Base-by-base conservation (phyloP, 768 basidiomycete genomes). In the Panaeolus cyanescens region DNA sequence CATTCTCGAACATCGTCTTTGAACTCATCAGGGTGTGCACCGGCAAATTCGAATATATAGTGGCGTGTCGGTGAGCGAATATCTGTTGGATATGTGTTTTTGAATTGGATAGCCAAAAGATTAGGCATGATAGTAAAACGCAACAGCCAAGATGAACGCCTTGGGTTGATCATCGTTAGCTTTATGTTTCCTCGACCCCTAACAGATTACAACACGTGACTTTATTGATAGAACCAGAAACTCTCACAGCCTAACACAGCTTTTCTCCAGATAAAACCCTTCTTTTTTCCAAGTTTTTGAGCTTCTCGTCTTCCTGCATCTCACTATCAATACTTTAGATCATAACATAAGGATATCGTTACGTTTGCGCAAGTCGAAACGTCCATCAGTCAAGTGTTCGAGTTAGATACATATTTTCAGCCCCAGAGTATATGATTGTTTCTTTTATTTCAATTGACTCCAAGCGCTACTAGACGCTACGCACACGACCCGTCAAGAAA, bases 21-120 rank as follows among this genome's bases (percentile, higher is more conserved):
- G 78, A 93, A 95, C 25, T 89, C 87, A 66, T 96, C 93, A 2
- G 95, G 93, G 67, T 95, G 92, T 32, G 86, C 84, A 28, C 89
- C 87, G 1, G 81, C 79, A 71, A 90, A 84, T 36, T 83, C 67
- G n/a, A 79, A 78, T 31, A 96, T 88, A 72, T 93, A 93, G 39
- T 79, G 79, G 34, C 87, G 83, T 0, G 88, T 79, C 1, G 85
- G 72, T 20, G 79, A 74, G 28, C 80, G 82, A 64, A 94, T 77
- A 34, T 84, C 78, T 40, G 87, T 68, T 1, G 78, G 70, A 59
- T 84, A 85, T 0, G 91, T 85, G 71, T 78, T 85, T 76, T 95
- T 95, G 82, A 86, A 85, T 0, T 92, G 91, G 40, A 95, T 75
- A 4, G 78, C 71, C 53, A 95, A 80, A 57, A 92, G 86, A 72